Conservation (phyloP, 129 eudicot species). For the Helianthus annuus region HanXRQr2.0-SUNRISE NC_035433.2:58849925-58850424, state of each 20-base stretch:
- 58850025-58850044: background rate
- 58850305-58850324: conserved; percentile 9
- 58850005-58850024: background rate
- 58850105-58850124: background rate
- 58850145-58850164: background rate
- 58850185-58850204: background rate
- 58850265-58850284: conserved; percentile 2
- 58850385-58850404: too few species aligned
- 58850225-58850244: background rate
- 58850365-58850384: too few species aligned
- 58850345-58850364: background rate
- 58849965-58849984: too few species aligned
- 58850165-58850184: background rate
- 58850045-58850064: background rate
- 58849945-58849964: too few species aligned
- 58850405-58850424: too few species aligned
- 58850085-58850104: background rate
- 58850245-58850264: conserved; percentile 6
- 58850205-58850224: background rate
- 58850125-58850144: background rate
- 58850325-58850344: background rate
- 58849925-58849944: too few species aligned
- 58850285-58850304: conserved; percentile 8
- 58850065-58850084: background rate
- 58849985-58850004: background rate